These are phyloP conservation scores for Hymenoscyphus fructigenus DNA, from an alignment of 2,329 filamentous ascomycete genomes.

Conservation along the genomic window DNA sequence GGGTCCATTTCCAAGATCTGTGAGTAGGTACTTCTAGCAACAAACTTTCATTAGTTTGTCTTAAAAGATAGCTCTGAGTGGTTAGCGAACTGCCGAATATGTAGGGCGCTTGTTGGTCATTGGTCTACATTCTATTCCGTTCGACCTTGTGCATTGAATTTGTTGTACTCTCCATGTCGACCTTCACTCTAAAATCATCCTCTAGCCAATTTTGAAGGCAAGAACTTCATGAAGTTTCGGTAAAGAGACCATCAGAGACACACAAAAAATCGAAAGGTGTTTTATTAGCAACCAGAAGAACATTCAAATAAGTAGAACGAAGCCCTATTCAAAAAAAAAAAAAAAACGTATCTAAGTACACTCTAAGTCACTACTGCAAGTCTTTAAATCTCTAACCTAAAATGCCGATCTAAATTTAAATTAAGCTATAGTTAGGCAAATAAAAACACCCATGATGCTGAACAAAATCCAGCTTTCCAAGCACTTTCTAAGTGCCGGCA, in stretches of 20 bases:
- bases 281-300: neutral
- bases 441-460: neutral
- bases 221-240: neutral
- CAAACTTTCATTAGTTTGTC: neutral
- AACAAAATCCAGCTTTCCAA: neutral
- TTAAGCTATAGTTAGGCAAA: neutral
- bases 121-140: neutral
- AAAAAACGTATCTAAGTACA: neutral
- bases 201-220: neutral
- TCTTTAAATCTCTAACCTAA: neutral
- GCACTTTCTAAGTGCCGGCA: slow-evolving; percentile 13
- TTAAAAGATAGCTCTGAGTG: neutral
- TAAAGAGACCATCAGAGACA: neutral
- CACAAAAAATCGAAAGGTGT: neutral
- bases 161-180: neutral
- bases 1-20: neutral
- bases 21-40: neutral
- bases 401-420: neutral
- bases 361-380: neutral
- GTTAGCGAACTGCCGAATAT: slow-evolving; percentile 2
- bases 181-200: neutral
- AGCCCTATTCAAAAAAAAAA: too few relatives aligned
- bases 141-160: neutral
- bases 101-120: neutral
- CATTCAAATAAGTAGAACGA: neutral